Base-by-base conservation (phyloP, 164 flowering plant species). In the Nymphaea thermarum region DNA sequence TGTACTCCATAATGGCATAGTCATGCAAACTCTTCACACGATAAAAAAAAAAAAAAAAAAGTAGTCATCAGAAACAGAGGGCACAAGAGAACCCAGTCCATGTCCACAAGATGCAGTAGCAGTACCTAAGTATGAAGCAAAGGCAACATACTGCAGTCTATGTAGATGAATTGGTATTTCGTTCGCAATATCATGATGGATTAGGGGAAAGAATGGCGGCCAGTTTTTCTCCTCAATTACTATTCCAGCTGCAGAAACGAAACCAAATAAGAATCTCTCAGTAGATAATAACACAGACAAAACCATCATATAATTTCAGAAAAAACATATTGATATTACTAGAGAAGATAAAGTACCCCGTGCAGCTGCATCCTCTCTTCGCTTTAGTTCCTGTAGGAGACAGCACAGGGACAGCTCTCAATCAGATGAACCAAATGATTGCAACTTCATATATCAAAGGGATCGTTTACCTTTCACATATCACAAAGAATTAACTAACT, bases 321-420 rank as follows among this genome's bases (percentile, higher is more conserved):
- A 51, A 51, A 3, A 3, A 15, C 55, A 51, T 51, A 8, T 17
- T 61, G 63, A 12, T 15, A 67, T 42, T 8, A 43, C 11, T n/a
- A 16, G 60, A 41, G 64, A 68, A 4, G 51, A 10, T 65, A 55
- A 65, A 43, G 59, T 77, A 94, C 99, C 99, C 77, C 91, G 84
- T 67, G 92, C 86, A 55, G 87, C 96, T 75, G 98, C 98, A 64
- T 95, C 99, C 83, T 95, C 98, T 82, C 77, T 90, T 76, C 98
- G 77, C 77, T 78, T 90, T 42, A 95, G 75, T 44, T 84, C 96
- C 98, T 94, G 77, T 71, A 76, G 36, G 36, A 25, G 36, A 25
- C 36, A 25, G 36, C 0, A 25, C 36, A 25, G 36, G 36, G 36
- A 25, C 36, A 25, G 36, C 36, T 25, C 36, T 25, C 36, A 25